These are phyloP conservation scores for Malus domestica DNA, from an alignment of 306 rosid genomes.

Conservation along the genomic window DNA sequence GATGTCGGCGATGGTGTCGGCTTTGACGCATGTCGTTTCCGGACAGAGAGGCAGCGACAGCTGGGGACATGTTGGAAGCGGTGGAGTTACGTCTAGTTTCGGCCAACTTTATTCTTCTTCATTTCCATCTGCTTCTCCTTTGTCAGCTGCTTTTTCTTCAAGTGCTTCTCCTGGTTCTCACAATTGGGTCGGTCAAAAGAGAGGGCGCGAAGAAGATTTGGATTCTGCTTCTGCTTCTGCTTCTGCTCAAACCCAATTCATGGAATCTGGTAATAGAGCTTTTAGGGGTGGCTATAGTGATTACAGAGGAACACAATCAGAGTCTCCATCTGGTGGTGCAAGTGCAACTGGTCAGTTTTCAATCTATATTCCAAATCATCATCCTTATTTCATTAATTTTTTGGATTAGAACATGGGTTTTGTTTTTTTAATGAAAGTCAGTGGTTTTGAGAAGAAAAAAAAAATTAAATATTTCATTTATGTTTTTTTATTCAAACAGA, in stretches of 20 bases:
- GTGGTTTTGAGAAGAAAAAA: neutral
- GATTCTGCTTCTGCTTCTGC: neutral
- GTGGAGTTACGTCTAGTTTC: constrained; percentile 16
- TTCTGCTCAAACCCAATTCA: neutral
- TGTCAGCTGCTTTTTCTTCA: constrained; percentile 16
- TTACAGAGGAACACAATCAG: constrained; percentile 22
- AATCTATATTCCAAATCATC: neutral
- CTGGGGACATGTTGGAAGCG: constrained; percentile 26
- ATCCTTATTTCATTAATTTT: neutral
- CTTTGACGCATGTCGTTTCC: constrained; percentile 53
- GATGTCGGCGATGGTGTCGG: constrained; percentile 60
- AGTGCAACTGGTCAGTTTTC: constrained; percentile 26
- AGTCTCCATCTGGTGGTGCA: constrained; percentile 51
- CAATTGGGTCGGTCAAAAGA: constrained; percentile 48
- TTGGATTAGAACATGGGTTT: neutral
- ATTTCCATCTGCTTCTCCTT: constrained; percentile 23
- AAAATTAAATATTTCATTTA: no score
- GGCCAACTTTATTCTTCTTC: constrained; percentile 14
- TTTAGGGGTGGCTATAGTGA: constrained; percentile 27
- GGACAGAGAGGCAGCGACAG: constrained; percentile 31
- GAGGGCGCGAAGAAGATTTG: constrained; percentile 52
- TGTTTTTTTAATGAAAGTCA: neutral
- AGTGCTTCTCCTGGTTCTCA: constrained; percentile 14
- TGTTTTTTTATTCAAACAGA: no score
- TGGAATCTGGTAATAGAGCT: constrained; percentile 15